Conservation (phyloP, 1,139 yeast species). For the Spencermartinsiella ligniputridi region DNA sequence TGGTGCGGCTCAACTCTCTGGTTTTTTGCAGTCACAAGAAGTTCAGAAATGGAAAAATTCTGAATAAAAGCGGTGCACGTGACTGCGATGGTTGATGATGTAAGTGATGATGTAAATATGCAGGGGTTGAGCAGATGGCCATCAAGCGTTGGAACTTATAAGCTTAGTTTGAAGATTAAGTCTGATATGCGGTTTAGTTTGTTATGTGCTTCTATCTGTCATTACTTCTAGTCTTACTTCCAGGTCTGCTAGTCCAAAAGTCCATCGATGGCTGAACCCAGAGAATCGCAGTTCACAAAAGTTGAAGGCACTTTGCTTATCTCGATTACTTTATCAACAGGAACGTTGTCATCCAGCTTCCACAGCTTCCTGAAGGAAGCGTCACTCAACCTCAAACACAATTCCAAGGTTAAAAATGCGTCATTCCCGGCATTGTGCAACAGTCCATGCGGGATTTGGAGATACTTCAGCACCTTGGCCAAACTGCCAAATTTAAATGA, state of each 20-base stretch:
- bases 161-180: too few species aligned
- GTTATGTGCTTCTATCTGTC: too few species aligned
- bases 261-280: neutral
- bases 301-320: slow-evolving; percentile 7
- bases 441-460: slow-evolving; percentile 57
- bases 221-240: too few species aligned
- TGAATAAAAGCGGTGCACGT: too few species aligned
- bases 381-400: slow-evolving; percentile 52
- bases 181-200: too few species aligned
- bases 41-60: too few species aligned
- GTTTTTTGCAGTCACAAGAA: neutral
- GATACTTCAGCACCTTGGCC: slow-evolving; percentile 46
- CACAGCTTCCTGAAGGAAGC: slow-evolving; percentile 32
- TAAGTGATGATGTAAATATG: too few species aligned
- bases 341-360: neutral
- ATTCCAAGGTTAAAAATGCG: slow-evolving; percentile 60
- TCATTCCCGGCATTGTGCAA: slow-evolving; percentile 85
- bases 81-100: too few species aligned
- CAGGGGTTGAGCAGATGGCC: too few species aligned
- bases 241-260: neutral
- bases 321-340: neutral
- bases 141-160: too few species aligned
- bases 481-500: slow-evolving; percentile 43
- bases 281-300: neutral
- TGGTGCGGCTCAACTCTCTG: neutral